These are phyloP conservation scores for Ustilago loliicola DNA, from an alignment of 1,284 basidiomycete species.

Conservation along the genomic window DNA sequence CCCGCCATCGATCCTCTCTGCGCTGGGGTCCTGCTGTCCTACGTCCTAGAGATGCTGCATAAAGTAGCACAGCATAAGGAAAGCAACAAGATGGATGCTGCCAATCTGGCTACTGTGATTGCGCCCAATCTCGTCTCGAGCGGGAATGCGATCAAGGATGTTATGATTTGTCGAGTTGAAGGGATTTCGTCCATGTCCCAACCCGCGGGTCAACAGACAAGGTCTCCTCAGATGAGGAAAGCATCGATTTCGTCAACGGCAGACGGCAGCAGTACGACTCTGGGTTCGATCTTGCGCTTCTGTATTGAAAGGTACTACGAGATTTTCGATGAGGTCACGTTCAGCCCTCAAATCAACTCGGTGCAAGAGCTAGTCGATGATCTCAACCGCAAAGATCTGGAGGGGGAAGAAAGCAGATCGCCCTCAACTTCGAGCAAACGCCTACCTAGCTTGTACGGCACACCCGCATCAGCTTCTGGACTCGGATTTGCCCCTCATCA, in stretches of 20 bases:
- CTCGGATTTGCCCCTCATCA: conserved; percentile 2
- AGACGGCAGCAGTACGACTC: conserved; percentile 74
- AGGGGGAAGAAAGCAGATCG: conserved; percentile 8
- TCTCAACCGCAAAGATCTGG: conserved; percentile 4
- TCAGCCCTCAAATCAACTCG: conserved; percentile 17
- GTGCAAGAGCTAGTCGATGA: conserved; percentile 46
- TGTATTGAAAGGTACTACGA: conserved; percentile 87
- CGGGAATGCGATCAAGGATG: conserved; percentile 54
- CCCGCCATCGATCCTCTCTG: conserved; percentile 78
- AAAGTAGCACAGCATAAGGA: conserved; percentile 79
- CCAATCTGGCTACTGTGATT: conserved; percentile 83
- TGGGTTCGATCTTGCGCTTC: conserved; percentile 80
- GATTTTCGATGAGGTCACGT: conserved; percentile 76
- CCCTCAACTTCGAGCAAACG: conserved; percentile 19
- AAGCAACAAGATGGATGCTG: conserved; percentile 83
- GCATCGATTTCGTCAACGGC: conserved; percentile 12
- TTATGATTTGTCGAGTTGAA: conserved; percentile 75
- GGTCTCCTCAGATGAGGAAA: conserved; percentile 16
- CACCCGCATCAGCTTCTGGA: conserved; percentile 10
- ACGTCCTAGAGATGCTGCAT: conserved; percentile 81
- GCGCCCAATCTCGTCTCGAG: conserved; percentile 77
- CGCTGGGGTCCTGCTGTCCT: conserved; percentile 80
- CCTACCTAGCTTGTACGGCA: conserved; percentile 17
- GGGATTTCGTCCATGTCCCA: conserved; percentile 78
- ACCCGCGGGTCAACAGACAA: not conserved